Conservation (phyloP, 2,329 filamentous ascomycete species). For the Pseudocercospora fijiensis region DNA sequence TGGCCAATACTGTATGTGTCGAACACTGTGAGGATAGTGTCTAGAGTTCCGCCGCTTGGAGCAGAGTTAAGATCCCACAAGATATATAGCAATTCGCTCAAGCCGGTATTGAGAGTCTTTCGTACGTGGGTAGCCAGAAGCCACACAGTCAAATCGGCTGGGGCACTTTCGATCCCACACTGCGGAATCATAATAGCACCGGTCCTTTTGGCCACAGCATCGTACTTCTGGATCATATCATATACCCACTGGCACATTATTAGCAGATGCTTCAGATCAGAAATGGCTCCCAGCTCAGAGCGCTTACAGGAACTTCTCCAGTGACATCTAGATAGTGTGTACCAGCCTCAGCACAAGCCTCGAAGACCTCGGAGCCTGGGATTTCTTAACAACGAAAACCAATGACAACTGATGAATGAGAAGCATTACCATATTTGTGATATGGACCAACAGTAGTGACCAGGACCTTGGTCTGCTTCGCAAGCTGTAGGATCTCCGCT, state of each 20-base stretch:
- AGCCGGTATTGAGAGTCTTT: constrained; percentile 51
- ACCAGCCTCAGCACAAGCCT: constrained; percentile 62
- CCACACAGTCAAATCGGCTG: constrained; percentile 57
- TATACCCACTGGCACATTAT: constrained; percentile 52
- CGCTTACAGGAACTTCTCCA: constrained; percentile 39
- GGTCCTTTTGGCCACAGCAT: constrained; percentile 58
- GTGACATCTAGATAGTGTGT: constrained; percentile 69
- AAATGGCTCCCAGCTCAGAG: background rate
- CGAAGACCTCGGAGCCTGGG: constrained; percentile 57
- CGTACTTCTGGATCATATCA: constrained; percentile 61
- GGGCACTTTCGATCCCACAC: constrained; percentile 61
- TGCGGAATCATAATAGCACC: constrained; percentile 63
- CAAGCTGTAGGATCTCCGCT: constrained; percentile 53
- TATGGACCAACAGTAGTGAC: constrained; percentile 65
- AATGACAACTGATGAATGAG: background rate
- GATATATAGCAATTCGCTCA: constrained; percentile 52
- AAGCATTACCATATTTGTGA: constrained; percentile 52
- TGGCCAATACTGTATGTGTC: constrained; percentile 50
- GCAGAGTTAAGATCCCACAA: constrained; percentile 56
- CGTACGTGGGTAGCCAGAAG: constrained; percentile 55
- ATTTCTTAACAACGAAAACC: background rate
- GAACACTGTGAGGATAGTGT: constrained; percentile 62
- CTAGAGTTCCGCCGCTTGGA: constrained; percentile 60
- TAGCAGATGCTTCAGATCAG: background rate
- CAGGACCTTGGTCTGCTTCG: constrained; percentile 57